Percentiles rank a stretch among this genome's conserved stretches.
These are phyloP conservation scores for Rhizopus sp. DNA, from an alignment of 371 early-diverging fungal species.

Conservation along the genomic window DNA sequence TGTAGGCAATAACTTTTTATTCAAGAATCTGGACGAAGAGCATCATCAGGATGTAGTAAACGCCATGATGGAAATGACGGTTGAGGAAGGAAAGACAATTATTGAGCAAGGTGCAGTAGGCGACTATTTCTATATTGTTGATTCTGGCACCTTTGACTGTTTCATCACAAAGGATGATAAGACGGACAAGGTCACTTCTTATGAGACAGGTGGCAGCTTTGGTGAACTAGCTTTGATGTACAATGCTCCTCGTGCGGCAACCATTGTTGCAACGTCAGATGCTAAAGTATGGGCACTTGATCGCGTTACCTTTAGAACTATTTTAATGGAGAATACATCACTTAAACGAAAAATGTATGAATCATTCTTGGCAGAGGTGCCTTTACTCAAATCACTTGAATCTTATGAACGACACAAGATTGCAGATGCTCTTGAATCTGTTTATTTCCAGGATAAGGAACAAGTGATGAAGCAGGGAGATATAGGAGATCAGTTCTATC, in stretches of 20 bases:
- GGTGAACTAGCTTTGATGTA: slow-evolving; percentile 92
- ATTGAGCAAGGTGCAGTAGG: slow-evolving; percentile 95
- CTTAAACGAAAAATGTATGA: slow-evolving; percentile 79
- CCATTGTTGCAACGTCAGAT: slow-evolving; percentile 68
- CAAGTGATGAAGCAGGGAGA: slow-evolving; percentile 74
- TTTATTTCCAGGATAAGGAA: slow-evolving; percentile 67
- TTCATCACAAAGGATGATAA: slow-evolving; percentile 73
- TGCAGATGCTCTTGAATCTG: slow-evolving; percentile 77
- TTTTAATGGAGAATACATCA: slow-evolving; percentile 75
- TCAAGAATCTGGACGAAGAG: slow-evolving; percentile 91
- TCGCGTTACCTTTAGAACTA: slow-evolving; percentile 77
- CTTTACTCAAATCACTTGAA: slow-evolving; percentile 64
- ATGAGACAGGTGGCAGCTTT: slow-evolving; percentile 74
- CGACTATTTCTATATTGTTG: slow-evolving; percentile 96
- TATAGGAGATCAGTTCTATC: slow-evolving; percentile 57
- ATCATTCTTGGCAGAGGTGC: slow-evolving; percentile 72
- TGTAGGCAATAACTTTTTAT: slow-evolving; percentile 85
- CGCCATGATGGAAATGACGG: slow-evolving; percentile 82
- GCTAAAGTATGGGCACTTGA: slow-evolving; percentile 82
- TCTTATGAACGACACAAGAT: slow-evolving; percentile 79
- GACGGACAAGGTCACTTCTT: slow-evolving; percentile 31
- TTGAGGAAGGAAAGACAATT: slow-evolving; percentile 70
- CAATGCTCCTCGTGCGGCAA: slow-evolving; percentile 88
- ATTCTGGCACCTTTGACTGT: slow-evolving; percentile 90
- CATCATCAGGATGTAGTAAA: slow-evolving; percentile 91